These are phyloP conservation scores for Dendrobium catenatum DNA, from an alignment of 106 monocot genomes.

Conservation along the genomic window DNA sequence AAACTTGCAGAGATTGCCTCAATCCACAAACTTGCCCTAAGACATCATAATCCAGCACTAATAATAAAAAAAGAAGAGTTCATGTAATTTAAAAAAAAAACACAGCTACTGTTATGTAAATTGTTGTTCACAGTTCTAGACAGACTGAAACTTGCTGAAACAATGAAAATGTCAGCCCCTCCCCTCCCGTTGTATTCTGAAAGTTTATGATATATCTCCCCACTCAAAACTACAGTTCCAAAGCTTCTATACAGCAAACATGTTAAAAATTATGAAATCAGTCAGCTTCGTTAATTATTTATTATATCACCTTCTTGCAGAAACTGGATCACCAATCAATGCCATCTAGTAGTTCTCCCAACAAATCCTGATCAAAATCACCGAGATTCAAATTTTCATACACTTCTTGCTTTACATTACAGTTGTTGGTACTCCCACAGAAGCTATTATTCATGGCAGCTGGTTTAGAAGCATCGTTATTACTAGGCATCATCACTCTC, in stretches of 20 bases:
- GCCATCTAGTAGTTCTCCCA: conserved; percentile 1
- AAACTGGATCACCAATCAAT: conserved; percentile 1
- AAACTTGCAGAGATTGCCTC: too few species aligned
- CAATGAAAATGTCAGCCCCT: background rate
- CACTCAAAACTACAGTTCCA: background rate
- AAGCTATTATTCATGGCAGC: conserved; percentile 14
- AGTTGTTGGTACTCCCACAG: conserved; percentile 15
- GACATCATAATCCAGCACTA: background rate
- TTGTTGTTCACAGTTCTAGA: background rate
- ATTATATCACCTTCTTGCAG: background rate
- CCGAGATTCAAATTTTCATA: conserved; percentile 38
- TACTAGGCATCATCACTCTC: conserved; percentile 15
- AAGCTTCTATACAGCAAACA: conserved; percentile 5
- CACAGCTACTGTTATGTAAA: background rate
- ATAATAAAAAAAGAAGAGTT: background rate
- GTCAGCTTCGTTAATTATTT: background rate
- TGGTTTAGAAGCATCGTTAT: conserved; percentile 37
- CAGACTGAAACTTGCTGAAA: background rate
- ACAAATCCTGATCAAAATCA: conserved; percentile 15
- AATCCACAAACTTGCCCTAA: background rate
- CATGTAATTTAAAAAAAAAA: background rate
- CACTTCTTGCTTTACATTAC: conserved; percentile 30
- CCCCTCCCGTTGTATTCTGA: background rate
- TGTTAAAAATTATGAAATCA: background rate
- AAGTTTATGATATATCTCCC: background rate